phyloP scores from a whole-genome alignment of 441 rosid species.

The Raphanus hybrid region DNA sequence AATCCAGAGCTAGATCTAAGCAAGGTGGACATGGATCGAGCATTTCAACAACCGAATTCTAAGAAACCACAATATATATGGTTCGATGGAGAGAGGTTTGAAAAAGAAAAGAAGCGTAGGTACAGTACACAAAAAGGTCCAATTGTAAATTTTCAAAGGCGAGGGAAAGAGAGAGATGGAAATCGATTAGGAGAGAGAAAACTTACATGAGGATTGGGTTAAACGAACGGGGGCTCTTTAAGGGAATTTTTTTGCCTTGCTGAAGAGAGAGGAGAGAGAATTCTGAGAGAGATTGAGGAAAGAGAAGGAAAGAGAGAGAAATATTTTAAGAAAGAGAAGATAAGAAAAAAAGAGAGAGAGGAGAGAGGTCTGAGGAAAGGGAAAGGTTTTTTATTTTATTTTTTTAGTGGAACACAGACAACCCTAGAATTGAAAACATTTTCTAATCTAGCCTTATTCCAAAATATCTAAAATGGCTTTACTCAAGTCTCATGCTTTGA shows the following conservation, averaged over 20 bases:
- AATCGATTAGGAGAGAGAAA: conserved; percentile 72
- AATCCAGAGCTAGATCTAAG: conserved; percentile 41
- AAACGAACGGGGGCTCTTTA: conserved; percentile 53
- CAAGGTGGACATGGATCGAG: conserved; percentile 17
- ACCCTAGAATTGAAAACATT: conserved; percentile 29
- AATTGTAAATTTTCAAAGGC: conserved; percentile 57
- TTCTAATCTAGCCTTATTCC: conserved; percentile 2
- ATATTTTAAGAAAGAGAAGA: conserved; percentile 33
- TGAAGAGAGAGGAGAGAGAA: conserved; percentile 57
- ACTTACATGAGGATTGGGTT: conserved; percentile 72
- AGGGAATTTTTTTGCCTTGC: conserved; percentile 62
- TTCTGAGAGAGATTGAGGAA: conserved; percentile 53
- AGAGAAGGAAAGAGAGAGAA: conserved; percentile 39
- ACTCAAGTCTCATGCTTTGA: neutral
- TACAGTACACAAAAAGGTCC: conserved; percentile 45
- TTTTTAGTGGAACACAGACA: conserved; percentile 28
- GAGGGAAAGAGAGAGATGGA: conserved; percentile 41
- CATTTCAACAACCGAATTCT: neutral
- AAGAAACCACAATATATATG: neutral
- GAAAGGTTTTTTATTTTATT: conserved; percentile 31
- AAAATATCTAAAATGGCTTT: neutral
- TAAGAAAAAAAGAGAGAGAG: conserved; percentile 24
- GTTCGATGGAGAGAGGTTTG: neutral
- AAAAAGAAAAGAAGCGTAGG: no score
- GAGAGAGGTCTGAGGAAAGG: conserved; percentile 38